Evolutionary conservation across 2,329 filamentous ascomycete genomes (phyloP), one percentile per base, ranked within the genome.

Genomic region (Sporothrix inflata): DNA sequence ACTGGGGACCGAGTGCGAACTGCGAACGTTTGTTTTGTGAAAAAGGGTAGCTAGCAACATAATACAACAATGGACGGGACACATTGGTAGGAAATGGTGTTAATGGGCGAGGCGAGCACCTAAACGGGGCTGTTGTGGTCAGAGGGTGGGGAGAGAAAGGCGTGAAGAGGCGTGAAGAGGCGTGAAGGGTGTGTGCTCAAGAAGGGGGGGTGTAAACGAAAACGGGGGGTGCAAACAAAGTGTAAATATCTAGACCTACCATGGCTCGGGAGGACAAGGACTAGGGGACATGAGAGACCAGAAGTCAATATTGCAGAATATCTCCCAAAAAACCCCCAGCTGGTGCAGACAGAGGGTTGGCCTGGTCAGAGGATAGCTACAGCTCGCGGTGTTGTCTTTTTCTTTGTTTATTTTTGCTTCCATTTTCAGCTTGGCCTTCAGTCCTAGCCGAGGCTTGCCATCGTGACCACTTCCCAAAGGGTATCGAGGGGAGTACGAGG

Each of bases 401-500:
- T n/a, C 19, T 63, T 63, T 38, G 14, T 11, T 24, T n/a, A 57
- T 21, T 40, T 30, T 30, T 9, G 4, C 21, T 16, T 12, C 24
- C 21, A 42, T 61, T 42, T 61, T 40, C 53, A 21, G 34, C 30
- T 42, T 63, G 38, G 19, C 34, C n/a, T 45, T 63, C 11, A 45
- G 12, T 42, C 38, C 21, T 21, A n/a, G 38, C 34, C 60, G 60
- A 45, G 38, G 38, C 38, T 63, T 63, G 38, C 60, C 38, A 45
- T 42, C 60, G 38, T 63, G 60, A 63, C 38, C 60, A 63, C 38
- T 21, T 45, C 38, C n/a, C 60, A 27, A 63, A 63, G 38, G 38
- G 7, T n/a, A 45, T 45, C 60, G 6, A 45, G 38, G 38, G 4
- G 40, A 24, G 2, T 27, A 14, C 1, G 21, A 45, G 12, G 60